These are phyloP conservation scores for Xylaria sp. DNA, from an alignment of 2,329 filamentous ascomycete genomes.

Conservation along the genomic window DNA sequence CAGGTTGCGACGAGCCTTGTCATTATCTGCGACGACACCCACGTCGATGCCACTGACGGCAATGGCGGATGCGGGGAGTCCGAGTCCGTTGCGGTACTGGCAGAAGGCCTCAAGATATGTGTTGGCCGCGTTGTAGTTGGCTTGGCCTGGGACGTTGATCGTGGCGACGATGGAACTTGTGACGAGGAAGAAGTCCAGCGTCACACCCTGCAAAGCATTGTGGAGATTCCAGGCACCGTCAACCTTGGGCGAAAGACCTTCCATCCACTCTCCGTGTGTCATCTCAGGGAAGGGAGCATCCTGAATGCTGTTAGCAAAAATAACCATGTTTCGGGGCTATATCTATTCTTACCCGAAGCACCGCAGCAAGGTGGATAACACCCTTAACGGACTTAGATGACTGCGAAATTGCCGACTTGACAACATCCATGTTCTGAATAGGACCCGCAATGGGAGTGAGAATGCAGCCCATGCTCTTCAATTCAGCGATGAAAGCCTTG, in stretches of 20 bases:
- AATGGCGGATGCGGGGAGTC: not conserved
- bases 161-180: constrained; percentile 4
- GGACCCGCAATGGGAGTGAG: not conserved
- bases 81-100: not conserved
- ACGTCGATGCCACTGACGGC: too few relatives aligned
- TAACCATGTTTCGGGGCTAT: not conserved
- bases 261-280: constrained; percentile 2
- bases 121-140: constrained; percentile 7
- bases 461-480: not conserved
- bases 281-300: constrained; percentile 8
- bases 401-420: not conserved
- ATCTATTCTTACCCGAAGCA: constrained; percentile 8
- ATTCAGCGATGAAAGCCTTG: not conserved
- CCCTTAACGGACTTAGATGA: constrained; percentile 16
- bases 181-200: constrained; percentile 17
- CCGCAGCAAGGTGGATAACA: constrained; percentile 25
- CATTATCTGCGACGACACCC: too few relatives aligned
- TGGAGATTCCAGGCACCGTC: constrained; percentile 10
- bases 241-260: constrained; percentile 11
- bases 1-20: too few relatives aligned
- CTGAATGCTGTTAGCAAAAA: constrained; percentile 3
- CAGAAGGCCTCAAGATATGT: constrained; percentile 13
- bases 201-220: not conserved
- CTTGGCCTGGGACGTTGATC: constrained; percentile 18
- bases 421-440: not conserved